Conservation (phyloP, 495 filamentous ascomycete genomes). For the Hypoxylon fuscum region DNA sequence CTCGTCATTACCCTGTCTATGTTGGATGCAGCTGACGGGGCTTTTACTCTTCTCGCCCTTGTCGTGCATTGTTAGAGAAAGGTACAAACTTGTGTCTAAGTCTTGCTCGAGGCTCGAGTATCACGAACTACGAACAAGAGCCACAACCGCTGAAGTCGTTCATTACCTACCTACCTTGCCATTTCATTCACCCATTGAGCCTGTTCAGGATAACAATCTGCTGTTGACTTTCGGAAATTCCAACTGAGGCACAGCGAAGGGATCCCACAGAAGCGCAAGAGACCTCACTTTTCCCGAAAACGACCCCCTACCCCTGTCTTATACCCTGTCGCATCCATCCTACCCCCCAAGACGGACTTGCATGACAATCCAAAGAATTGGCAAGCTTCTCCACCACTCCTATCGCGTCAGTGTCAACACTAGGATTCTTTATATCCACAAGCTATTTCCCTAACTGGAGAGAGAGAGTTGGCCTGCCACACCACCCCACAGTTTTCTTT, state of each 20-base stretch:
- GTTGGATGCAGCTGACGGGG: constrained; percentile 13
- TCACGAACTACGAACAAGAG: constrained; percentile 10
- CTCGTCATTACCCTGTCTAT: constrained; percentile 17
- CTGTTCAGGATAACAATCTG: constrained; percentile 17
- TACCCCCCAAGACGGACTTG: constrained; percentile 36
- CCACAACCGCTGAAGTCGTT: constrained; percentile 3
- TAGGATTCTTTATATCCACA: constrained; percentile 43
- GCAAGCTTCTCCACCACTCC: constrained; percentile 39
- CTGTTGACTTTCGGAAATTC: constrained; percentile 31
- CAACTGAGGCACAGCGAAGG: constrained; percentile 29
- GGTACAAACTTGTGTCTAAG: constrained; percentile 5
- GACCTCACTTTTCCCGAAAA: constrained; percentile 39
- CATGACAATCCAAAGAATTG: constrained; percentile 44
- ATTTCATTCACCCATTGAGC: constrained; percentile 29
- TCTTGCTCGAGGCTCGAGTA: not conserved
- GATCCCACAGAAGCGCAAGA: constrained; percentile 21
- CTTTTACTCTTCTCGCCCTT: constrained; percentile 10
- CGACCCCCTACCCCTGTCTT: constrained; percentile 25
- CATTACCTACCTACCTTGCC: not conserved
- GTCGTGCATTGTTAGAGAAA: constrained; percentile 7
- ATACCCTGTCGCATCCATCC: constrained; percentile 38
- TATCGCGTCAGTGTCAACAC: constrained; percentile 43
- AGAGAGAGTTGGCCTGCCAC: constrained; percentile 29
- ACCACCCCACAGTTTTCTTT: constrained; percentile 38
- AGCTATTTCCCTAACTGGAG: constrained; percentile 39